Conservation (phyloP, 257 asterid genomes). For the Knoxia roxburghii region DNA sequence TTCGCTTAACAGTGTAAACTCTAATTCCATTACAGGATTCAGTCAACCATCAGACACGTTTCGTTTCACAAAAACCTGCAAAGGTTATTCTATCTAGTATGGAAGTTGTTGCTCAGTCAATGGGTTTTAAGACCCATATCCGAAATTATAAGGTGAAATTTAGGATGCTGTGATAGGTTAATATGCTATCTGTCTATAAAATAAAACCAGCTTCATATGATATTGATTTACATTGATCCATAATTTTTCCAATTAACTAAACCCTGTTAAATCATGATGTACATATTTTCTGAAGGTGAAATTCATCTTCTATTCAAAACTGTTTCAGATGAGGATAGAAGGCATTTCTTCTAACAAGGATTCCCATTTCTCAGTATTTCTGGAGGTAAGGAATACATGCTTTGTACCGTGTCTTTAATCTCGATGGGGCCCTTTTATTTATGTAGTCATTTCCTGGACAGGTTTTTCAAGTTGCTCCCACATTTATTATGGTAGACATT, state of each 20-base stretch:
- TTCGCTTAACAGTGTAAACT: not conserved
- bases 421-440: slow-evolving; percentile 1
- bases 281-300: too few species aligned
- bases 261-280: not conserved
- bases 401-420: slow-evolving; percentile 1
- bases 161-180: not conserved
- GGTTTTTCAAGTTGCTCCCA: slow-evolving; percentile 85
- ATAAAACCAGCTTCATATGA: not conserved
- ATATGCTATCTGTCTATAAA: not conserved
- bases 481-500: slow-evolving; percentile 91
- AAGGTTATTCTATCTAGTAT: slow-evolving; percentile 80
- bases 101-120: slow-evolving; percentile 98
- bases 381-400: slow-evolving; percentile 58
- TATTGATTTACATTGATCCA: not conserved
- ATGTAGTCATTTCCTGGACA: slow-evolving; percentile 24
- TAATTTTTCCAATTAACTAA: not conserved
- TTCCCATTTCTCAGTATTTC: slow-evolving; percentile 79
- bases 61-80: slow-evolving; percentile 87
- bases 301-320: not conserved
- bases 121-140: slow-evolving; percentile 98
- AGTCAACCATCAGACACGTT: slow-evolving; percentile 75
- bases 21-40: slow-evolving; percentile 49
- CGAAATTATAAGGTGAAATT: slow-evolving; percentile 80
- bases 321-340: slow-evolving; percentile 87
- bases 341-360: slow-evolving; percentile 73